A percentile compares a stretch with the other conserved stretches of the same genome.
phyloP scores from a whole-genome alignment of 2,329 filamentous ascomycete genomes.

The Colletotrichum kahawae region DNA sequence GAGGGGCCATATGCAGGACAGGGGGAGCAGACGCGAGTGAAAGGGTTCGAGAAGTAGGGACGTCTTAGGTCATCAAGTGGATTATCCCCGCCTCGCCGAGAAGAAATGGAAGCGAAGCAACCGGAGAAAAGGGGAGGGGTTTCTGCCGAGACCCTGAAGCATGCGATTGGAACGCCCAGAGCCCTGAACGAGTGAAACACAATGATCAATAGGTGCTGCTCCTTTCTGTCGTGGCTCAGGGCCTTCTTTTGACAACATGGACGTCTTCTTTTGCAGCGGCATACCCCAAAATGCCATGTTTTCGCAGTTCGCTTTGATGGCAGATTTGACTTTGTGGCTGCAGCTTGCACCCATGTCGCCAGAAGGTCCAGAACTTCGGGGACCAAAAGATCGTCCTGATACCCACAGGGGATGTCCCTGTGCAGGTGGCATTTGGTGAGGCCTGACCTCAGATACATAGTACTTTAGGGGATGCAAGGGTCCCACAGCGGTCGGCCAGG shows the following conservation, averaged over 20 bases:
- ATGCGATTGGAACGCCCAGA: background rate
- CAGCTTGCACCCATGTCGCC: slow-evolving; percentile 2
- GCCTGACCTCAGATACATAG: background rate
- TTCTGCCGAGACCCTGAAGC: background rate
- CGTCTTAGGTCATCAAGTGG: background rate
- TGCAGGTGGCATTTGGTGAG: background rate
- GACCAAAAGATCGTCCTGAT: slow-evolving; percentile 15
- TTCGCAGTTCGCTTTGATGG: background rate
- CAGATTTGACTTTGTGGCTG: slow-evolving; percentile 7
- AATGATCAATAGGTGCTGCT: background rate
- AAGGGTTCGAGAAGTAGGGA: background rate
- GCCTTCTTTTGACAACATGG: background rate
- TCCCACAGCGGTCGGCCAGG: background rate
- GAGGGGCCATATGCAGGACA: background rate
- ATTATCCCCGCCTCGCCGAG: background rate
- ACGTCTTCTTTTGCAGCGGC: slow-evolving; percentile 1
- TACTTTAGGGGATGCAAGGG: background rate
- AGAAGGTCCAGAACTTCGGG: slow-evolving; percentile 19
- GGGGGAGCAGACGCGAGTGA: background rate
- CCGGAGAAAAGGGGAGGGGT: background rate
- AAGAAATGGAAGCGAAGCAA: background rate
- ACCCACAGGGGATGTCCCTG: background rate
- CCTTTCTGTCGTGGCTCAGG: background rate
- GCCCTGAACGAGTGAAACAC: background rate
- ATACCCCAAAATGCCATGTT: background rate